phyloP scores from a whole-genome alignment of 1,139 yeast species.

The Sugiyamaella grinbergsii region DNA sequence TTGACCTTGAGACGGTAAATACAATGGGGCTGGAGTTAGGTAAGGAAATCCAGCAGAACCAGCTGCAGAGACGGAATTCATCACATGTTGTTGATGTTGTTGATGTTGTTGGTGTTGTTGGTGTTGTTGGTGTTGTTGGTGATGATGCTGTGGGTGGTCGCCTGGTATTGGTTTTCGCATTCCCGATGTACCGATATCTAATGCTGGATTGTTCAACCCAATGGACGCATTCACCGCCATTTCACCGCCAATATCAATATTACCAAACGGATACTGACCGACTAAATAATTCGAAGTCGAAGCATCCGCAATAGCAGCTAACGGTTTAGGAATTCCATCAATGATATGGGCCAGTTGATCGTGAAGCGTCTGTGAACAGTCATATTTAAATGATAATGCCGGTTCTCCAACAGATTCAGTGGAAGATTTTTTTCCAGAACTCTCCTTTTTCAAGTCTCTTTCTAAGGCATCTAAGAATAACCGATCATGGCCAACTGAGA shows the following conservation, averaged over 20 bases:
- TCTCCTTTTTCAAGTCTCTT: conserved; percentile 83
- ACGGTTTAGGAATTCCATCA: conserved; percentile 37
- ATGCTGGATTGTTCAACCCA: too few species aligned
- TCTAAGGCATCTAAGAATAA: conserved; percentile 92
- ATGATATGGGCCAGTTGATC: conserved; percentile 43
- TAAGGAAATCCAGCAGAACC: neutral
- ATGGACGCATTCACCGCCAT: too few species aligned
- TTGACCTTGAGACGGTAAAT: conserved; percentile 12
- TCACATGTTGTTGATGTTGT: neutral
- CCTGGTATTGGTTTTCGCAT: too few species aligned
- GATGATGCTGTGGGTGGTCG: too few species aligned
- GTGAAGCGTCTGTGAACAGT: conserved; percentile 42
- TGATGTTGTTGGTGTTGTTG: conserved; percentile 14
- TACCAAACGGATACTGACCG: conserved; percentile 16
- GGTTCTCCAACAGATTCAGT: conserved; percentile 48
- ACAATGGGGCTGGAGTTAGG: conserved; percentile 16
- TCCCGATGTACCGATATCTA: neutral
- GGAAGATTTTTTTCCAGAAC: conserved; percentile 41
- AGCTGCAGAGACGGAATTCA: neutral
- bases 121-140: conserved; percentile 7
- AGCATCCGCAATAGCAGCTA: conserved; percentile 42
- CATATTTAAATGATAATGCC: conserved; percentile 46
- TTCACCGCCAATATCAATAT: conserved; percentile 3
- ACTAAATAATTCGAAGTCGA: conserved; percentile 31
- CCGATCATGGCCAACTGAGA: conserved; percentile 91